Conservation (phyloP, 2,329 filamentous ascomycete genomes). For the Talaromyces sp. region DNA sequence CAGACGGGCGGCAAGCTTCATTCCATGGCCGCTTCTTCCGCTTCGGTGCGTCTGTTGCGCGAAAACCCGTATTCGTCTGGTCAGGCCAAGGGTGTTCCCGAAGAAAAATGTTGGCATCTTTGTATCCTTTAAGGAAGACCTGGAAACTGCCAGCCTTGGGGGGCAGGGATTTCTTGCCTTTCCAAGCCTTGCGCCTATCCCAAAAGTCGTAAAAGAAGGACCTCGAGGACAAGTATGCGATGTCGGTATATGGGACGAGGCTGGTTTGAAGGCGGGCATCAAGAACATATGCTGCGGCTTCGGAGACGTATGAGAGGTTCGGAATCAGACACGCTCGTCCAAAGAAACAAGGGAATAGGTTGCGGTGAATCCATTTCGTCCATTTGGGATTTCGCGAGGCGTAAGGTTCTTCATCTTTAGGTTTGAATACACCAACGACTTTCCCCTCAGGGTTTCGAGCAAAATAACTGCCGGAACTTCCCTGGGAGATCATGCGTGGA, state of each 20-base stretch:
- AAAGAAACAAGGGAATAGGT: slow-evolving; percentile 96
- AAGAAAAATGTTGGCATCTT: slow-evolving; percentile 94
- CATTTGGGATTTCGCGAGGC: slow-evolving; percentile 96
- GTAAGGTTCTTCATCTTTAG: slow-evolving; percentile 98
- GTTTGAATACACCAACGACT: slow-evolving; percentile 97
- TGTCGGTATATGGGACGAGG: slow-evolving; percentile 93
- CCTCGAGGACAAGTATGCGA: slow-evolving; percentile 91
- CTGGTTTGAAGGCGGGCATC: slow-evolving; percentile 87
- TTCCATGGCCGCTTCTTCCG: slow-evolving; percentile 75
- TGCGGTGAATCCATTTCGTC: slow-evolving; percentile 99
- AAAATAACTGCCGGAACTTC: slow-evolving; percentile 98
- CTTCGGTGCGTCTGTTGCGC: slow-evolving; percentile 66
- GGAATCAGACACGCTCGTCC: slow-evolving; percentile 94
- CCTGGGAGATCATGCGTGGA: slow-evolving; percentile 94
- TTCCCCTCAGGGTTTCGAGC: slow-evolving; percentile 88
- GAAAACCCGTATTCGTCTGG: slow-evolving; percentile 71
- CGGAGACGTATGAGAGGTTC: slow-evolving; percentile 95
- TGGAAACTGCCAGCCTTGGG: slow-evolving; percentile 95
- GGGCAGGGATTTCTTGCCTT: slow-evolving; percentile 83
- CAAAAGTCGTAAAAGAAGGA: slow-evolving; percentile 98
- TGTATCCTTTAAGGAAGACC: slow-evolving; percentile 94
- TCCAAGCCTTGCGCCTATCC: slow-evolving; percentile 85
- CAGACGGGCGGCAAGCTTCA: slow-evolving; percentile 75
- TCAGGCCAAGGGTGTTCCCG: slow-evolving; percentile 97
- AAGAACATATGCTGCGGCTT: slow-evolving; percentile 94